Base-by-base conservation (phyloP, 345 rosid species). In the Aurinia saxatilis region DNA sequence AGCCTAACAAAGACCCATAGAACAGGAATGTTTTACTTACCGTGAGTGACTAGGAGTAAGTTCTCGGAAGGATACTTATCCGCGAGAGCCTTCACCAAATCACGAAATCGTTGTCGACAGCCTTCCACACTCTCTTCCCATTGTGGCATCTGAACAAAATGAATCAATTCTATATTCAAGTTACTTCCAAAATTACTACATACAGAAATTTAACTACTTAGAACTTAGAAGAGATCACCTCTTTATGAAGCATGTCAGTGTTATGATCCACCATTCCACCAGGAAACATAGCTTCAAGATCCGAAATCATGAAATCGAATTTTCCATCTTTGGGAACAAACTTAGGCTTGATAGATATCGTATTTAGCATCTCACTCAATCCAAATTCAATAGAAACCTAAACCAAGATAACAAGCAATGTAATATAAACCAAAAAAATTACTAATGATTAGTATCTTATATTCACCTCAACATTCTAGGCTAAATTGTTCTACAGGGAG, bases 311-410 rank as follows among this genome's bases (percentile, higher is more conserved):
- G 74, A 93, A 90, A 12, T 73, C 66, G 59, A 87, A 85, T 8
- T 66, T 64, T 10, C 84, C 86, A 61, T 82, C 81, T 66, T 76
- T 67, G 8, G 99, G 96, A 15, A 82, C 90, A 36, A 50, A 6
- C 42, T 78, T 65, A 50, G 10, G 50, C 38, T 70, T 70, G 6
- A 90, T 85, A 57, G 96, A 79, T 31, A 64, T 55, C 50, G 48
- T 42, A 53, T 77, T 85, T 67, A 93, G 18, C 84, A 87, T 74
- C 78, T 85, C 95, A 11, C 91, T 78, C 68, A 93, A 65, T 38
- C 97, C 97, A 77, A 67, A 77, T 61, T 90, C 97, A 13, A 93
- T 72, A 6, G 85, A 74, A 1, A 85, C 91, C 97, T 93, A 73
- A 67, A 34, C 38, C 1, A 51, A n/a, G n/a, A n/a, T n/a, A n/a